Conservation (phyloP, 352 stramenopile species). For the Phytophthora constricta region DNA sequence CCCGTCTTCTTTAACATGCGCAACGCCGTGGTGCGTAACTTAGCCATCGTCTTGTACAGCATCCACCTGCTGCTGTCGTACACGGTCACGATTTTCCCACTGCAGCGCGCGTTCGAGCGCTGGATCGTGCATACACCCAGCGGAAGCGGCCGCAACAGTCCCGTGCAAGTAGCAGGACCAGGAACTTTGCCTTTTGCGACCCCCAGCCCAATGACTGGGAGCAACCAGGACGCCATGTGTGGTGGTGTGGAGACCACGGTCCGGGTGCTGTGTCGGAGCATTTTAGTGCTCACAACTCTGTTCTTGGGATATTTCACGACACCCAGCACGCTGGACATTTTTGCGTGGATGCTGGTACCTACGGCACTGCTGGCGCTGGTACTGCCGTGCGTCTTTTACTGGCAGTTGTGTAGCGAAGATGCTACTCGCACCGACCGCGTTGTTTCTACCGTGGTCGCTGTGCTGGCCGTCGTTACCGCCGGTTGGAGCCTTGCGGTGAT, state of each 20-base stretch:
- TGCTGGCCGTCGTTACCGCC: slow-evolving; percentile 56
- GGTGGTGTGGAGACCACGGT: slow-evolving; percentile 42
- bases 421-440: slow-evolving; percentile 50
- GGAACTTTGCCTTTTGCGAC: slow-evolving; percentile 32
- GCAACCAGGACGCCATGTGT: slow-evolving; percentile 26
- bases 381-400: slow-evolving; percentile 76
- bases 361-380: slow-evolving; percentile 65
- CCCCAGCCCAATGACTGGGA: slow-evolving; percentile 6
- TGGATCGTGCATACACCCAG: slow-evolving; percentile 46
- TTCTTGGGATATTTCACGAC: slow-evolving; percentile 58
- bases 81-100: slow-evolving; percentile 67
- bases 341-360: slow-evolving; percentile 71
- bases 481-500: slow-evolving; percentile 61
- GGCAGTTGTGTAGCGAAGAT: slow-evolving; percentile 70
- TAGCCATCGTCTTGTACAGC: slow-evolving; percentile 78
- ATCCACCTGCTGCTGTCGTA: slow-evolving; percentile 81
- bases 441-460: slow-evolving; percentile 48
- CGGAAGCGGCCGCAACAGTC: slow-evolving; percentile 25
- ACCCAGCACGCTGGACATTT: slow-evolving; percentile 65
- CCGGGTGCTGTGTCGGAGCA: slow-evolving; percentile 54
- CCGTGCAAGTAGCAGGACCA: slow-evolving; percentile 27
- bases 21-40: slow-evolving; percentile 70
- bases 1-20: slow-evolving; percentile 88
- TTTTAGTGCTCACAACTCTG: slow-evolving; percentile 58
- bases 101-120: slow-evolving; percentile 70